phyloP scores from a whole-genome alignment of 179 eudicot genomes.

The Gypsophila paniculata region DNA sequence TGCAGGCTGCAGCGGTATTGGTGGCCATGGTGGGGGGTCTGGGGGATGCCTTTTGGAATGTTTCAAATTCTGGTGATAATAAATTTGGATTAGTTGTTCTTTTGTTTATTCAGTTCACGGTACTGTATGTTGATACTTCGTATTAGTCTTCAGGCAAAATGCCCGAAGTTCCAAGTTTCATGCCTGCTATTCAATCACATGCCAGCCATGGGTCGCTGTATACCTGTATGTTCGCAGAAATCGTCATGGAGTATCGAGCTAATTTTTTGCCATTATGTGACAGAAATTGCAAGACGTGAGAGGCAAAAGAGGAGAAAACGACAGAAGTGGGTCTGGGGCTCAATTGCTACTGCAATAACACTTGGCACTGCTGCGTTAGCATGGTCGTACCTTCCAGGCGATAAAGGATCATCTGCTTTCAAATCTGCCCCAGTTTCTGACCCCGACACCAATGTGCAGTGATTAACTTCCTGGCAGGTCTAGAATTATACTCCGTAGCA shows the following conservation, averaged over 20 bases:
- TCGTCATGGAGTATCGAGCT: background rate
- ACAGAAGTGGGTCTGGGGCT: conserved; percentile 79
- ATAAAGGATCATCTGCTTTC: conserved; percentile 46
- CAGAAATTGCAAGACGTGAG: conserved; percentile 66
- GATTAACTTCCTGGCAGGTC: conserved; percentile 26
- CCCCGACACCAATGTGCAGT: conserved; percentile 28
- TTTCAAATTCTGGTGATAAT: background rate
- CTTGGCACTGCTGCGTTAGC: conserved; percentile 68
- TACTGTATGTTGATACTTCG: background rate
- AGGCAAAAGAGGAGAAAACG: conserved; percentile 71
- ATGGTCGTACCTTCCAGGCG: conserved; percentile 67
- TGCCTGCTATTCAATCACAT: background rate
- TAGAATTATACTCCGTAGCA: conserved; percentile 12
- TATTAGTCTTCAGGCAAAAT: background rate
- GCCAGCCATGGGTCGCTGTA: background rate
- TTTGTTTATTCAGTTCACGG: background rate
- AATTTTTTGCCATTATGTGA: background rate
- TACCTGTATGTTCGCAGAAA: background rate
- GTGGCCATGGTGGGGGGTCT: background rate
- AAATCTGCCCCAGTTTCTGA: conserved; percentile 27
- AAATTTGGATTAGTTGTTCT: background rate
- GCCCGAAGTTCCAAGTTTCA: background rate
- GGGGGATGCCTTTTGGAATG: background rate
- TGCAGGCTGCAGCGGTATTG: background rate
- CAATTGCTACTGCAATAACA: conserved; percentile 59